phyloP scores from a whole-genome alignment of 2,329 filamentous ascomycete species.

The Aschersonia sp. region DNA sequence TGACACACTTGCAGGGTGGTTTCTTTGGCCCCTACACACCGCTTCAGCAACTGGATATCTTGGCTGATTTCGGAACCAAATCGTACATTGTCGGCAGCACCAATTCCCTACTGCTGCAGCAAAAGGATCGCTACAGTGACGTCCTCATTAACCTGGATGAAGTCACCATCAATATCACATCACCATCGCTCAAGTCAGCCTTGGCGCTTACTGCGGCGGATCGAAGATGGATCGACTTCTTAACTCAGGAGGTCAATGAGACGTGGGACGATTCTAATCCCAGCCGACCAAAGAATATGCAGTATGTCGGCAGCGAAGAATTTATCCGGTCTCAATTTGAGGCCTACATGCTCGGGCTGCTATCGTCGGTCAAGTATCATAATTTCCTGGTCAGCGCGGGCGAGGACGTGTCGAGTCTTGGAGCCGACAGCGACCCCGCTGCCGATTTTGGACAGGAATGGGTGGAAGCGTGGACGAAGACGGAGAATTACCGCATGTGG shows the following conservation, averaged over 20 bases:
- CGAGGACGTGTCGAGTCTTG: slow-evolving; percentile 51
- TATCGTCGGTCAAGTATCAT: slow-evolving; percentile 83
- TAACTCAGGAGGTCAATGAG: slow-evolving; percentile 85
- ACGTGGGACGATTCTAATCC: slow-evolving; percentile 95
- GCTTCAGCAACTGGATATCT: slow-evolving; percentile 82
- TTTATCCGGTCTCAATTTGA: slow-evolving; percentile 96
- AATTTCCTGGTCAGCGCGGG: slow-evolving; percentile 52
- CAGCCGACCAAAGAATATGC: slow-evolving; percentile 79
- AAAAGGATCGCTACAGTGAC: slow-evolving; percentile 91
- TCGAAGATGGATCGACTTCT: slow-evolving; percentile 88
- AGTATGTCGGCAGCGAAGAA: slow-evolving; percentile 90
- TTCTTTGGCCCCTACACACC: slow-evolving; percentile 95
- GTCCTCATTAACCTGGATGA: slow-evolving; percentile 95
- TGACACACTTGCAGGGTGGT: slow-evolving; percentile 46
- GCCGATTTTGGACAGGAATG: slow-evolving; percentile 74
- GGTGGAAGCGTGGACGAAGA: slow-evolving; percentile 73
- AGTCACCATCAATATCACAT: slow-evolving; percentile 69
- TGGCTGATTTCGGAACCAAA: slow-evolving; percentile 88
- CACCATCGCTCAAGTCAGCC: slow-evolving; percentile 59
- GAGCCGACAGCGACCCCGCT: slow-evolving; percentile 72
- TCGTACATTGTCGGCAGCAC: slow-evolving; percentile 96
- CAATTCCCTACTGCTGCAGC: slow-evolving; percentile 83
- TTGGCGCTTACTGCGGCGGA: slow-evolving; percentile 73
- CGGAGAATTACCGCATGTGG: slow-evolving; percentile 88
- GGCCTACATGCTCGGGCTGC: slow-evolving; percentile 80